phyloP scores from a whole-genome alignment of 805 yeast genomes.

The Kodamaea neixiangensis region DNA sequence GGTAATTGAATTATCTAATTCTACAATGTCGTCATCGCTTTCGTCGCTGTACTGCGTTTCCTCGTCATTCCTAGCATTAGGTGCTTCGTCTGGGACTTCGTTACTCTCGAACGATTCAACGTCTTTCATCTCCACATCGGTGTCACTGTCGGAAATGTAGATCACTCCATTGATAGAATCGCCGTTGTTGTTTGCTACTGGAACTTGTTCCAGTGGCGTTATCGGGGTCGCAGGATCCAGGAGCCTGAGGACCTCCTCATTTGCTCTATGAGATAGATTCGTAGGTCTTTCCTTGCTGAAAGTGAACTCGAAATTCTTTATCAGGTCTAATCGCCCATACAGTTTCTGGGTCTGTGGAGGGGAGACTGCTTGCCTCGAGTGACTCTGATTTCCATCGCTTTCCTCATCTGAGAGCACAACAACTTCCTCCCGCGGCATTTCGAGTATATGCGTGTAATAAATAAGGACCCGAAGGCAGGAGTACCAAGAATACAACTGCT shows the following conservation, averaged over 20 bases:
- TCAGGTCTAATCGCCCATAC: constrained; percentile 7
- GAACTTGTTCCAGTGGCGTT: constrained; percentile 4
- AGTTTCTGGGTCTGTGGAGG: background rate
- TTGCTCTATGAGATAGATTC: background rate
- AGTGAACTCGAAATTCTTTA: background rate
- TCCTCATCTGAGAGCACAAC: constrained; percentile 10
- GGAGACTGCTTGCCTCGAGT: background rate
- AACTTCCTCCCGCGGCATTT: constrained; percentile 2
- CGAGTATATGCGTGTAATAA: background rate
- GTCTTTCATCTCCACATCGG: constrained; percentile 6
- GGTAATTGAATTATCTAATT: constrained; percentile 13
- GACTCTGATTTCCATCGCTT: background rate
- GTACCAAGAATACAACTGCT: background rate
- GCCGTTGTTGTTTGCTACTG: background rate
- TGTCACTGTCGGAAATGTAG: constrained; percentile 9
- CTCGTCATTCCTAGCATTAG: too few species aligned
- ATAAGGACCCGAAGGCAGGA: background rate
- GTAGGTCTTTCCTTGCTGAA: background rate
- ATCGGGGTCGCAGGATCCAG: constrained; percentile 6
- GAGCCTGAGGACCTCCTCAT: background rate
- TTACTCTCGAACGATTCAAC: too few species aligned
- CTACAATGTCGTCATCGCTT: constrained; percentile 15
- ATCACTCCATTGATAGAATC: constrained; percentile 5
- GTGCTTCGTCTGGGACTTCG: too few species aligned
- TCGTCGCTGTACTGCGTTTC: constrained; percentile 3